Percentiles rank a stretch among this genome's conserved stretches.
Conservation (phyloP, 164 flowering plant species). For the Pachysandra terminalis region DNA sequence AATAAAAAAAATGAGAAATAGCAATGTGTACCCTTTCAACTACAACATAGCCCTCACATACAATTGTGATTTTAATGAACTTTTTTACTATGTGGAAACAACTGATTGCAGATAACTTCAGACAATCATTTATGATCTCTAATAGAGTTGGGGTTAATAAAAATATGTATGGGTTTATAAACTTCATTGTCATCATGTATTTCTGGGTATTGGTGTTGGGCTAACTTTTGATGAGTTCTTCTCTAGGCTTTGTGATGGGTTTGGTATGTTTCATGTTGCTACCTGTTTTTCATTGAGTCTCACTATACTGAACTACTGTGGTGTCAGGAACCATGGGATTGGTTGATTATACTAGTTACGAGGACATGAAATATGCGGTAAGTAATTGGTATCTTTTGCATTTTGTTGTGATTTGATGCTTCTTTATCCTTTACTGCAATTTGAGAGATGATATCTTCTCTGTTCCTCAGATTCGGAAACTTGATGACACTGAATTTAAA, state of each 20-base stretch:
- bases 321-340: slow-evolving; percentile 81
- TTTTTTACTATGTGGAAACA: too few species aligned
- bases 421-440: not conserved
- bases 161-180: too few species aligned
- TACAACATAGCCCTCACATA: too few species aligned
- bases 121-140: too few species aligned
- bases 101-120: too few species aligned
- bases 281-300: not conserved
- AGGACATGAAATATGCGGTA: slow-evolving; percentile 99
- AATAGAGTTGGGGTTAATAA: too few species aligned
- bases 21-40: too few species aligned
- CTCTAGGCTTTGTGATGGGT: not conserved
- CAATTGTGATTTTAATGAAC: too few species aligned
- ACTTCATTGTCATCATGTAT: not conserved
- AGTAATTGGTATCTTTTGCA: slow-evolving; percentile 21
- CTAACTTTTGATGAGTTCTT: not conserved
- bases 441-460: slow-evolving; percentile 3
- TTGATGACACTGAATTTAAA: slow-evolving; percentile 90
- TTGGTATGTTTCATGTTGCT: not conserved
- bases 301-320: slow-evolving; percentile 2
- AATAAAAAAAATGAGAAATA: too few species aligned
- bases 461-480: slow-evolving; percentile 69
- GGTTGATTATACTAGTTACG: slow-evolving; percentile 89
- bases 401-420: not conserved
- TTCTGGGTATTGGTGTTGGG: not conserved